phyloP scores from a whole-genome alignment of 2,329 filamentous ascomycete genomes.

The Simplicillium aogashimaense region DNA sequence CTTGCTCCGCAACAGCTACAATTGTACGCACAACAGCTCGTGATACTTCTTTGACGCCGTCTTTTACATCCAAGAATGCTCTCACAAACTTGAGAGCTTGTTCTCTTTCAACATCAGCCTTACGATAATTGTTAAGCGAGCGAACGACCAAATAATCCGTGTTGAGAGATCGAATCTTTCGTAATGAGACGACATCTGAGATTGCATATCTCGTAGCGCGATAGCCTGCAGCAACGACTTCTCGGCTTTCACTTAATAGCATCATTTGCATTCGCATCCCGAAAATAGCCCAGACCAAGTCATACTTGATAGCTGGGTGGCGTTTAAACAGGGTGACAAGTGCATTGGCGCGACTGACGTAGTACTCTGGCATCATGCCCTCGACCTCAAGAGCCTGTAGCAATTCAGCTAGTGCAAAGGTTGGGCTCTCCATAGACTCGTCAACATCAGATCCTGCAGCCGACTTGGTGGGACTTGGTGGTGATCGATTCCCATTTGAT shows the following conservation, averaged over 20 bases:
- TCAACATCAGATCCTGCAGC: slow-evolving; percentile 54
- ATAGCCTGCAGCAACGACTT: slow-evolving; percentile 92
- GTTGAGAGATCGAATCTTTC: slow-evolving; percentile 77
- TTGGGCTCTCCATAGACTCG: slow-evolving; percentile 73
- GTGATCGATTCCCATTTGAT: slow-evolving; percentile 42
- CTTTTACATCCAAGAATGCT: slow-evolving; percentile 91
- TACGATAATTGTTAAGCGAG: slow-evolving; percentile 89
- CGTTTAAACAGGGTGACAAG: slow-evolving; percentile 95
- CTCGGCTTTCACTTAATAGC: slow-evolving; percentile 89
- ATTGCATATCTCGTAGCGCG: slow-evolving; percentile 90
- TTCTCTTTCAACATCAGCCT: slow-evolving; percentile 93
- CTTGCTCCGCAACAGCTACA: slow-evolving; percentile 80
- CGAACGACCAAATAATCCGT: slow-evolving; percentile 85
- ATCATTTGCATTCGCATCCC: slow-evolving; percentile 89
- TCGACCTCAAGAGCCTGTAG: slow-evolving; percentile 81
- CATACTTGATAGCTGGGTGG: slow-evolving; percentile 89
- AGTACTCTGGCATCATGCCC: slow-evolving; percentile 86
- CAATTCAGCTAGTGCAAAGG: slow-evolving; percentile 81
- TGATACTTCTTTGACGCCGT: slow-evolving; percentile 80
- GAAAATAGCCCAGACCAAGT: slow-evolving; percentile 92
- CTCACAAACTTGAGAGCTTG: slow-evolving; percentile 95
- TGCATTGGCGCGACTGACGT: slow-evolving; percentile 84
- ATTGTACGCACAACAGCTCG: slow-evolving; percentile 80
- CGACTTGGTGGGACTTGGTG: slow-evolving; percentile 44
- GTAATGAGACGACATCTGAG: slow-evolving; percentile 79